Percentiles rank a stretch among this genome's conserved stretches.
phyloP scores from a whole-genome alignment of 2,329 filamentous ascomycete species.

The Tolypocladium album region DNA sequence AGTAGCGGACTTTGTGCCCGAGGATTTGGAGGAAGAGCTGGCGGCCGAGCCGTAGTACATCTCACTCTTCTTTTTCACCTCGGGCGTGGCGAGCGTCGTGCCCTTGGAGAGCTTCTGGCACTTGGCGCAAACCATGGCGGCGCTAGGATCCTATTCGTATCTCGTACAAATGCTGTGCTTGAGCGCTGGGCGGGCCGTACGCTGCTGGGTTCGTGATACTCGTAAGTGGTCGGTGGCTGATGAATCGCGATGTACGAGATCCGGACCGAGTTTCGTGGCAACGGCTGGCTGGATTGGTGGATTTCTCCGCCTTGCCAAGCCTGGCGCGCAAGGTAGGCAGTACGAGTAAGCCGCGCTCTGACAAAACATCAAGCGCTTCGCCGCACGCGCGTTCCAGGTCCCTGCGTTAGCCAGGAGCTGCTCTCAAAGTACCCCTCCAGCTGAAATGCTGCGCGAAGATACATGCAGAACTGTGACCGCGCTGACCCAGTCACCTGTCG shows the following conservation, averaged over 20 bases:
- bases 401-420: background rate
- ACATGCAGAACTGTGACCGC: background rate
- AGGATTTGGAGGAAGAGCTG: constrained; percentile 20
- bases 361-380: background rate
- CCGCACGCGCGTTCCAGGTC: background rate
- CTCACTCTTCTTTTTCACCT: constrained; percentile 56
- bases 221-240: background rate
- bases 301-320: background rate
- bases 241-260: background rate
- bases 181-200: background rate
- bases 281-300: background rate
- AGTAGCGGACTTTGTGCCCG: constrained; percentile 37
- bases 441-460: background rate
- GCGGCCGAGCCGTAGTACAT: constrained; percentile 53
- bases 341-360: background rate
- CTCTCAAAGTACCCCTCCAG: background rate
- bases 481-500: background rate
- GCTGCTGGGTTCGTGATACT: background rate
- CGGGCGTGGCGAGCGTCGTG: constrained; percentile 49
- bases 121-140: constrained; percentile 51
- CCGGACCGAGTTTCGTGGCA: background rate
- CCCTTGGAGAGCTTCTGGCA: constrained; percentile 50
- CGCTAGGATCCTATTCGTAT: background rate
- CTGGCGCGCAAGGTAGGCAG: background rate
- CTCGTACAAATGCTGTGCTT: background rate